Evolutionary conservation across 2,329 filamentous ascomycete species (phyloP), one percentile per base, ranked within the genome.

Genomic region (Colletotrichum cereale): DNA sequence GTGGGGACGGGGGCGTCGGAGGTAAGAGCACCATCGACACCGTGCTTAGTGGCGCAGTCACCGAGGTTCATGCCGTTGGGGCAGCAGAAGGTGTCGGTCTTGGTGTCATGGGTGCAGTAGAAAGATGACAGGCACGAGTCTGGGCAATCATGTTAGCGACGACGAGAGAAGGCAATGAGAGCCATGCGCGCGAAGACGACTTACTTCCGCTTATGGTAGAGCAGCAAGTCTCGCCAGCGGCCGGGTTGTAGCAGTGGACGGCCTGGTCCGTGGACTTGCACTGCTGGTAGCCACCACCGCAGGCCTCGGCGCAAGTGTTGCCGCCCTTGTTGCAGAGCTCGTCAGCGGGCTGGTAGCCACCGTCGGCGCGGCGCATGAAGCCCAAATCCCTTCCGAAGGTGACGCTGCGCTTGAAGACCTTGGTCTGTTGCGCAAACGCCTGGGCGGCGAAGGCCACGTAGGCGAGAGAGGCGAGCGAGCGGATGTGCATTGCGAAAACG

Each of bases 101-200:
- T 76, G 63, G 80, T 78, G 77, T 90, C 86, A 74, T 86, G 82
- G n/a, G 88, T 85, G 82, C 90, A 92, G 84, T 88, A 91, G 83
- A 87, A 92, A 61, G 88, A 88, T 21, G 81, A 78, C 40, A 89
- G 85, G 79, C 90, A 92, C 40, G 89, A 88, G 80, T 89, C 89
- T 90, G 63, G 36, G 66, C 18, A n/a, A 5, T 55, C 48, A 50
- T 55, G 69, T 73, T 52, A 73, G 67, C 57, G 18, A 56, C 31
- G 5, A 62, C 6, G 29, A 55, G 10, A 40, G n/a, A n/a, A n/a
- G 18, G 29, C 24, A 34, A 12, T 29, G 18, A n/a, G n/a, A n/a
- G n/a, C 29, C 21, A 56, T 16, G 34, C 8, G 21, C 8, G 50
- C 14, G 48, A 48, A 16, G 14, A n/a, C 58, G 58, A 85, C 86